phyloP scores from a whole-genome alignment of 148 eudicot species.

The Bassia scoparia region DNA sequence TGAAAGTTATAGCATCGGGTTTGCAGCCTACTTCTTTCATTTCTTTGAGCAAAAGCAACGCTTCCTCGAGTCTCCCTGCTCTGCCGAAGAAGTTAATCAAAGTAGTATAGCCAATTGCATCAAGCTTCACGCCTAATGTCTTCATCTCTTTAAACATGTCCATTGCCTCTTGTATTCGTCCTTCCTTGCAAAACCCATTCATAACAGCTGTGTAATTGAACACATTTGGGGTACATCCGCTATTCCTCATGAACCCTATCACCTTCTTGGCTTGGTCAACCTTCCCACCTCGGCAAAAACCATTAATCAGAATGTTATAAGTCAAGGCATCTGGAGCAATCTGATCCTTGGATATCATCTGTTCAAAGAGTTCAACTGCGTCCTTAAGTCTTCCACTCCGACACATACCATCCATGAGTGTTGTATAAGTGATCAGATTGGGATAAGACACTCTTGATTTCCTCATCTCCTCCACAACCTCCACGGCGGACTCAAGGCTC shows the following conservation, averaged over 20 bases:
- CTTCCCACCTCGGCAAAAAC: slow-evolving; percentile 71
- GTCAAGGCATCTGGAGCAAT: slow-evolving; percentile 84
- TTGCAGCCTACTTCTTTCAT: slow-evolving; percentile 64
- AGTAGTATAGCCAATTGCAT: slow-evolving; percentile 71
- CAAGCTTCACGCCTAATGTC: slow-evolving; percentile 57
- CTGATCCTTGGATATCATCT: slow-evolving; percentile 71
- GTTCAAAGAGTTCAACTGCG: slow-evolving; percentile 71
- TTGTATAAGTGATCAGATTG: slow-evolving; percentile 82
- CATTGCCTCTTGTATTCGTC: slow-evolving; percentile 60
- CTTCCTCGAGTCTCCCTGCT: slow-evolving; percentile 52
- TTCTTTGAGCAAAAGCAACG: slow-evolving; percentile 54
- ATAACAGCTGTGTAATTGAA: slow-evolving; percentile 66
- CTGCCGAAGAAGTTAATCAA: slow-evolving; percentile 66
- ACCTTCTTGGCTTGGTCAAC: slow-evolving; percentile 72
- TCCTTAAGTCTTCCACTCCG: slow-evolving; percentile 55
- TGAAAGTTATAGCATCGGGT: slow-evolving; percentile 68
- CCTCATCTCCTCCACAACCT: slow-evolving; percentile 88
- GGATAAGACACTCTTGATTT: slow-evolving; percentile 55
- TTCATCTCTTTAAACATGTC: slow-evolving; percentile 63
- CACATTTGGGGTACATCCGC: slow-evolving; percentile 76
- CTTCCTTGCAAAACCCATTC: slow-evolving; percentile 79
- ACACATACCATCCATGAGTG: slow-evolving; percentile 75
- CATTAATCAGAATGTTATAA: slow-evolving; percentile 74
- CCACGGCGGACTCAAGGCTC: slow-evolving; percentile 63
- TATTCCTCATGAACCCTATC: slow-evolving; percentile 72